Percentiles rank a stretch among this genome's conserved stretches.
These are phyloP conservation scores for Wickerhamomyces sp. DNA, from an alignment of 1,139 yeast species.

Conservation along the genomic window DNA sequence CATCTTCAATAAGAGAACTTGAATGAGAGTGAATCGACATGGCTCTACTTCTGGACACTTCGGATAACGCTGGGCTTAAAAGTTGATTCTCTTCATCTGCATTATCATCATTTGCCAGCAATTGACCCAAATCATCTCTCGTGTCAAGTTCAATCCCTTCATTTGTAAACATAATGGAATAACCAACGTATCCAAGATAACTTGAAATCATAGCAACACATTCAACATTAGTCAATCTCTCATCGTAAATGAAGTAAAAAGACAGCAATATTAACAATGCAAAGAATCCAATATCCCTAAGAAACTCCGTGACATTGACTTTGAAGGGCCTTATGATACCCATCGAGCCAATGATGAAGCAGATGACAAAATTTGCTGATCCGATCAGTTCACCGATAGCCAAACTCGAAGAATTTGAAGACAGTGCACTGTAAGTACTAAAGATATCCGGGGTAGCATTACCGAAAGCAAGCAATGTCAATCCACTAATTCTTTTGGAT, in stretches of 20 bases:
- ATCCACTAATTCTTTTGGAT: conserved; percentile 78
- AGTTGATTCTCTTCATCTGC: conserved; percentile 6
- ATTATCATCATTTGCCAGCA: conserved; percentile 4
- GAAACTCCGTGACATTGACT: conserved; percentile 39
- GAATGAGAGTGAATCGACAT: background rate
- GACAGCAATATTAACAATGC: conserved; percentile 33
- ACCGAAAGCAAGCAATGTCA: conserved; percentile 84
- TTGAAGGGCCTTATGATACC: conserved; percentile 63
- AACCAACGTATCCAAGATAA: conserved; percentile 35
- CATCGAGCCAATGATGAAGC: conserved; percentile 73
- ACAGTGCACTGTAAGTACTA: conserved; percentile 78
- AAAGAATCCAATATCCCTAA: conserved; percentile 36
- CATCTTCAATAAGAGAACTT: conserved; percentile 5
- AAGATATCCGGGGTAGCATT: conserved; percentile 91
- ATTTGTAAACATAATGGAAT: conserved; percentile 21
- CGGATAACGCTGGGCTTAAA: background rate
- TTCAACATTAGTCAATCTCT: conserved; percentile 41
- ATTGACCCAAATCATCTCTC: background rate
- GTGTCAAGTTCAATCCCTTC: conserved; percentile 6
- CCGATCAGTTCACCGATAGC: conserved; percentile 90
- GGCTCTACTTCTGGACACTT: background rate
- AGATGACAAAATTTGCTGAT: conserved; percentile 72
- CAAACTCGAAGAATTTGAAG: conserved; percentile 58
- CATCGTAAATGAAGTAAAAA: conserved; percentile 44
- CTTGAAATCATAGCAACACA: conserved; percentile 38